Evolutionary conservation across 208 protist genomes (phyloP).

Genomic region (Sergeia podlipaevii): DNA sequence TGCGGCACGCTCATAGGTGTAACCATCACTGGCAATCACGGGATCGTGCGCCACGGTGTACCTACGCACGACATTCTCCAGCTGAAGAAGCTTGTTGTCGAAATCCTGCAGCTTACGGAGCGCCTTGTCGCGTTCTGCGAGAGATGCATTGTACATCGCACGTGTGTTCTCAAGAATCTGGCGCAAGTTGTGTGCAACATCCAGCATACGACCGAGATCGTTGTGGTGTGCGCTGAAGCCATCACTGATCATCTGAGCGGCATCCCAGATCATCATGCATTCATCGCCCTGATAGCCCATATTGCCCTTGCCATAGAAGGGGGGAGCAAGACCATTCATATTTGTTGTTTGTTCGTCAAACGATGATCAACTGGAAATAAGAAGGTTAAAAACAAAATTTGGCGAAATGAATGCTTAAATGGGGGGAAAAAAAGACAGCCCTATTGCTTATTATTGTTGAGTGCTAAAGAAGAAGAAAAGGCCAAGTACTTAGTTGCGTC

Average conservation of each 20-base stretch:
- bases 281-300: not conserved
- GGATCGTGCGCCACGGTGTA: conserved; percentile 70
- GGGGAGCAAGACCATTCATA: too few relatives aligned
- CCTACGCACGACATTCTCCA: conserved; percentile 62
- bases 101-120: conserved; percentile 45
- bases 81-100: conserved; percentile 49
- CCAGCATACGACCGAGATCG: conserved; percentile 33
- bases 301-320: conserved; percentile 15
- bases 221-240: conserved; percentile 24
- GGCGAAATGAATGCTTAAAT: too few relatives aligned
- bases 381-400: too few relatives aligned
- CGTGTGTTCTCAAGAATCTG: conserved; percentile 57
- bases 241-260: conserved; percentile 43
- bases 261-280: conserved; percentile 45
- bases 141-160: conserved; percentile 59
- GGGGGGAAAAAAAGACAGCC: too few relatives aligned
- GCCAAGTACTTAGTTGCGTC: too few relatives aligned
- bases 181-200: conserved; percentile 38
- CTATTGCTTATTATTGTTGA: too few relatives aligned
- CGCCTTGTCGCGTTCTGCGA: conserved; percentile 54
- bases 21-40: conserved; percentile 85
- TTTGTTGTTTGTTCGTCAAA: conserved; percentile 1
- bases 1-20: conserved; percentile 74
- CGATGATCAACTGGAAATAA: too few relatives aligned
- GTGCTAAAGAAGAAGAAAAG: too few relatives aligned